These are phyloP conservation scores for Aspergillus campestris DNA, from an alignment of 495 filamentous ascomycete genomes.

Conservation along the genomic window DNA sequence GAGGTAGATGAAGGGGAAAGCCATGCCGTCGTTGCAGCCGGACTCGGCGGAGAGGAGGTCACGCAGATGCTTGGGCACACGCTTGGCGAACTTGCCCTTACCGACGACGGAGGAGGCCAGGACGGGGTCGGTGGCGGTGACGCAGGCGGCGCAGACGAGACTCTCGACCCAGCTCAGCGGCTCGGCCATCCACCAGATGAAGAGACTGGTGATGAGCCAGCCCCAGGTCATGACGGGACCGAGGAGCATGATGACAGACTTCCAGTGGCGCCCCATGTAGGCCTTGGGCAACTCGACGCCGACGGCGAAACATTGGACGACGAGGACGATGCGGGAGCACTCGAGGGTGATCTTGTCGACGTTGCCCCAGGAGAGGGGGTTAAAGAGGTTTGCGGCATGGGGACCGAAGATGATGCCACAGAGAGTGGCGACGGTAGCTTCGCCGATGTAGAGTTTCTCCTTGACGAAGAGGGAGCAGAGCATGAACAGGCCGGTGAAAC, in stretches of 20 bases:
- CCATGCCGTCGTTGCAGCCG: conserved; percentile 99
- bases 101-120: conserved; percentile 96
- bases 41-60: conserved; percentile 95
- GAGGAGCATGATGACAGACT: conserved; percentile 78
- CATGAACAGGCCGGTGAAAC: conserved; percentile 98
- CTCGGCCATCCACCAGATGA: conserved; percentile 92
- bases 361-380: conserved; percentile 81
- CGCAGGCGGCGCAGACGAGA: conserved; percentile 79
- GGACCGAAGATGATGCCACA: conserved; percentile 98
- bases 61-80: conserved; percentile 93
- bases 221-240: conserved; percentile 97
- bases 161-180: conserved; percentile 80
- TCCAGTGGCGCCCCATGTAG: conserved; percentile 99
- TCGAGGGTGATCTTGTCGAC: conserved; percentile 93
- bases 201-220: conserved; percentile 90
- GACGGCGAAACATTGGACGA: conserved; percentile 98
- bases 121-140: conserved; percentile 97
- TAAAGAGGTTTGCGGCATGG: conserved; percentile 84
- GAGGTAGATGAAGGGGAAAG: conserved; percentile 97
- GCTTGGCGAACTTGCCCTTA: conserved; percentile 96
- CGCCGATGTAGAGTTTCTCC: conserved; percentile 96
- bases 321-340: conserved; percentile 93
- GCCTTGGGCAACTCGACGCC: conserved; percentile 94
- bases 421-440: conserved; percentile 93
- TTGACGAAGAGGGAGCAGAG: conserved; percentile 95